These are phyloP conservation scores for Dendrobium officinale DNA, from an alignment of 106 monocot species.

Conservation along the genomic window DNA sequence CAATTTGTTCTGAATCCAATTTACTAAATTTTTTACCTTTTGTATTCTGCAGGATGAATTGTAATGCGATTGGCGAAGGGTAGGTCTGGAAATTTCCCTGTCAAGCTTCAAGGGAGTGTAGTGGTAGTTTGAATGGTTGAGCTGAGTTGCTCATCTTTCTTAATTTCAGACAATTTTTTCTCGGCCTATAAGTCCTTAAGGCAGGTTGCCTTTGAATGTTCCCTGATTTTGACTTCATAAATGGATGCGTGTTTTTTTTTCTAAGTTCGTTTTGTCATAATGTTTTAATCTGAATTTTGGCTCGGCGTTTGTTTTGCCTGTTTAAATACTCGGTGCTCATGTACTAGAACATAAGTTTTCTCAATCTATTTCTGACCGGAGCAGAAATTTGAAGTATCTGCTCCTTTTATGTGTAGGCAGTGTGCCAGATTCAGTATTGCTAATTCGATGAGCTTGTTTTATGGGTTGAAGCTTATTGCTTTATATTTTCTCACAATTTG, in stretches of 20 bases:
- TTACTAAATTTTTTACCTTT: neutral
- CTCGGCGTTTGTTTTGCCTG: too few species aligned
- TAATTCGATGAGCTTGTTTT: too few species aligned
- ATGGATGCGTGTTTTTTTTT: neutral
- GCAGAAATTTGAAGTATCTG: too few species aligned
- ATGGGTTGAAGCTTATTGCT: too few species aligned
- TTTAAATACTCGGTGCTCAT: too few species aligned
- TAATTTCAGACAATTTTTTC: neutral
- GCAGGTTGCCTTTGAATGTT: neutral
- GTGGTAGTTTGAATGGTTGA: neutral
- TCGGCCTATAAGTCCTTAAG: neutral
- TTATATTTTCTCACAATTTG: too few species aligned
- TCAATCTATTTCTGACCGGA: too few species aligned
- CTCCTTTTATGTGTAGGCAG: too few species aligned
- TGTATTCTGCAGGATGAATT: slow-evolving; percentile 7
- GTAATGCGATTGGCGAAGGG: neutral
- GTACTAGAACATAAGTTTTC: too few species aligned
- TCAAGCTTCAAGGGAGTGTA: neutral
- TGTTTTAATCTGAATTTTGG: neutral
- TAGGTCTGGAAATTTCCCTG: neutral
- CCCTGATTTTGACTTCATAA: neutral
- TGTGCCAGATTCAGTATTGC: too few species aligned
- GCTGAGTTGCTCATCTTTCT: neutral
- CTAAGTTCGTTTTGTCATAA: neutral
- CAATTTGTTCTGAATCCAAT: neutral